Evolutionary conservation across 352 stramenopile species (phyloP).

Genomic region (Phytophthora tubulina): DNA sequence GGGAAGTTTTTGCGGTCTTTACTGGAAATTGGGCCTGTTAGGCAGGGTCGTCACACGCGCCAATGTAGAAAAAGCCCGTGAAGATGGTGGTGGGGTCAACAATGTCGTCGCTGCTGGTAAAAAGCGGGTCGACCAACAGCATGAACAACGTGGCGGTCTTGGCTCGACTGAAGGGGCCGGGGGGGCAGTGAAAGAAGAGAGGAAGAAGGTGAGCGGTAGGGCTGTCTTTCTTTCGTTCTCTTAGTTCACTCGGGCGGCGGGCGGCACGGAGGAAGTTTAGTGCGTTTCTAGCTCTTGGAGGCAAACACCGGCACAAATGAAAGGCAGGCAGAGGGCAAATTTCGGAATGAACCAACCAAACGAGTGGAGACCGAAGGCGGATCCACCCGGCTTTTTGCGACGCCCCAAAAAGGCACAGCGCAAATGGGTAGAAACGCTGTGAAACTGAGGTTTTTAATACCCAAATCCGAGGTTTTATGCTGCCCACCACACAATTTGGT

Average conservation of each 20-base stretch:
- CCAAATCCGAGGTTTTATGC: conserved; percentile 23
- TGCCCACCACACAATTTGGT: conserved; percentile 23
- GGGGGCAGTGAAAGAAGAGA: conserved; percentile 24
- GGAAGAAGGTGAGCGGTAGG: conserved; percentile 8
- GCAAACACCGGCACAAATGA: conserved; percentile 9
- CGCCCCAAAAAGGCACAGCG: not conserved
- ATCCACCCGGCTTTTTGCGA: conserved; percentile 29
- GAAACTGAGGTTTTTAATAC: conserved; percentile 3
- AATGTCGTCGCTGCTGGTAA: conserved; percentile 85
- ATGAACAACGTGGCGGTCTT: conserved; percentile 70
- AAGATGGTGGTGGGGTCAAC: conserved; percentile 90
- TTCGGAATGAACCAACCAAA: conserved; percentile 37
- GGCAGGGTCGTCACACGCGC: conserved; percentile 89
- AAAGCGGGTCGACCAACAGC: conserved; percentile 77
- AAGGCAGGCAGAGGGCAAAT: conserved; percentile 27
- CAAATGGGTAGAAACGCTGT: conserved; percentile 1
- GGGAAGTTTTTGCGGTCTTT: not conserved
- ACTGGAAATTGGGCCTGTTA: conserved; percentile 59
- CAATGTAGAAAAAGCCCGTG: conserved; percentile 92
- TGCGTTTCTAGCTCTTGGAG: not conserved
- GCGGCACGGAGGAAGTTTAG: not conserved
- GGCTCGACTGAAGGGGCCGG: conserved; percentile 30
- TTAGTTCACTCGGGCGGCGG: conserved; percentile 14
- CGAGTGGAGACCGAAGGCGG: conserved; percentile 33
- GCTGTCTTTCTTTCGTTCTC: conserved; percentile 35